Conservation (phyloP, 192 early-diverging fungal species). For the Backusella macrospora region DNA sequence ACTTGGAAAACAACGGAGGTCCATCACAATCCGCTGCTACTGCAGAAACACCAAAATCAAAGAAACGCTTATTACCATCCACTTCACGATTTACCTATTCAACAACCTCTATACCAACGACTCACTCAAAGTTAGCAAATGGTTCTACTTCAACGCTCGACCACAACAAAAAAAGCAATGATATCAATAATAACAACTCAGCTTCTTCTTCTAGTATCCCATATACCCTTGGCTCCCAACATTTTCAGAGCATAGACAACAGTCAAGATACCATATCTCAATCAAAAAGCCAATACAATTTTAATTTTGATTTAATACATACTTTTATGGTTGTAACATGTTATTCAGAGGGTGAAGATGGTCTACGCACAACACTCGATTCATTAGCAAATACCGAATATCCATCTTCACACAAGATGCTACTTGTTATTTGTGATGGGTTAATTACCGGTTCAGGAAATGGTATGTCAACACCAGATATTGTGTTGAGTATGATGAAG, state of each 20-base stretch:
- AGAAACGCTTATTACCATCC: constrained; percentile 45
- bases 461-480: constrained; percentile 74
- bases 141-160: not conserved
- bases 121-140: not conserved
- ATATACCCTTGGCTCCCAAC: constrained; percentile 17
- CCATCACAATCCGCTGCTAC: constrained; percentile 22
- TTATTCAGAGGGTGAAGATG: constrained; percentile 77
- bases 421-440: constrained; percentile 81
- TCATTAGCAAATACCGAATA: constrained; percentile 77
- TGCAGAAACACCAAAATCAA: constrained; percentile 36
- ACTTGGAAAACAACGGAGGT: not conserved
- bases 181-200: not conserved
- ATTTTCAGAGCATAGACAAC: not conserved
- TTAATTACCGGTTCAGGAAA: constrained; percentile 78
- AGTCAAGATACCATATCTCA: constrained; percentile 25
- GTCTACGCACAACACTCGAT: constrained; percentile 74
- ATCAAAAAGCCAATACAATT: constrained; percentile 38
- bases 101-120: not conserved
- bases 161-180: not conserved
- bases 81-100: constrained; percentile 42
- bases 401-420: constrained; percentile 74
- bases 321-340: constrained; percentile 79
- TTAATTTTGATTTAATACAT: constrained; percentile 63
- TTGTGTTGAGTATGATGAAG: constrained; percentile 79
- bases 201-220: constrained; percentile 13